Base-by-base conservation (phyloP, 2,329 filamentous ascomycete genomes). In the Aspergillus caelatus region DNA sequence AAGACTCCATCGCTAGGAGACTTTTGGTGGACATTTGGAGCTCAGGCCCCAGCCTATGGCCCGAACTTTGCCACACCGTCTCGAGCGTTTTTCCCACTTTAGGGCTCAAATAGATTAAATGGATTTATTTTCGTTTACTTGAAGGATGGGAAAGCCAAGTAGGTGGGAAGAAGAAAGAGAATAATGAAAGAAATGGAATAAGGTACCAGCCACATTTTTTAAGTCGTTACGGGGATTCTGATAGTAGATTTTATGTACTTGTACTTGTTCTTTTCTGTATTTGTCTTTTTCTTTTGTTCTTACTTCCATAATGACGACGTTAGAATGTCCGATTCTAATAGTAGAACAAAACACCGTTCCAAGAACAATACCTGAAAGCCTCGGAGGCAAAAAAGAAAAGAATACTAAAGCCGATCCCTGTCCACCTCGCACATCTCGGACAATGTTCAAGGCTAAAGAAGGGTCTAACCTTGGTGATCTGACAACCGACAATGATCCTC, bases 21-120 rank as follows among this genome's bases (percentile, higher is more conserved):
- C 21, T 39, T 30, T 55, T 28, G 21, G 52, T n/a, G 52, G 52
- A 55, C 21, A n/a, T 55, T 36, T 32, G 32, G 53, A 63, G 65
- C 65, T 67, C 65, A 67, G 65, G 65, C 65, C 65, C 61, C 65
- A 64, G 58, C 39, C 30, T 61, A 21, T 34, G 43, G 46, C 43
- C 41, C 59, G 30, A 34, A 41, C 45, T 57, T 46, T 48, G 53
- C 52, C 39, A 46, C 45, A 41, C 45, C 36, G 36, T 50, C 23
- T 28, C 28, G n/a, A 60, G 48, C 36, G 46, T 60, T 46, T 39
- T 58, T 16, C 19, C n/a, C 28, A 32, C 16, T 43, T 58, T 58
- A 58, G 26, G 52, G 52, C 52, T 23, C 26, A 16, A 39, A 39
- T 55, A 39, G 36, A 58, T 58, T 26, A 48, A n/a, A 6, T 36